phyloP scores from a whole-genome alignment of 78 protist genomes.

The Dictyostelium capitatum region DNA sequence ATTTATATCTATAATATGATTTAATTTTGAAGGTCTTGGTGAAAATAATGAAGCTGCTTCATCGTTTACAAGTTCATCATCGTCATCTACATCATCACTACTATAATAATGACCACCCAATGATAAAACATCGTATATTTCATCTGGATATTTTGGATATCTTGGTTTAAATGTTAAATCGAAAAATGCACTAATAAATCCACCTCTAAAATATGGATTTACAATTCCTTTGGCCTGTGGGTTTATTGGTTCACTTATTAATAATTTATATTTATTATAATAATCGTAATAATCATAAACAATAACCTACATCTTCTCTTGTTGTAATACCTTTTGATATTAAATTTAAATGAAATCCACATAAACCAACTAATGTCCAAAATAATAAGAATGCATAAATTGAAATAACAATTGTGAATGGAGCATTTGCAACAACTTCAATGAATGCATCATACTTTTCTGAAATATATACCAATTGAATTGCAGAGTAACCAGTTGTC shows the following conservation, averaged over 20 bases:
- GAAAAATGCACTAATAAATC: constrained; percentile 7
- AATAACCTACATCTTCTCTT: constrained; percentile 46
- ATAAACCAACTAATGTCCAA: constrained; percentile 64
- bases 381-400: constrained; percentile 53
- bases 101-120: no score
- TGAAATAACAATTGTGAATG: constrained; percentile 11
- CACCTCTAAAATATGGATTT: constrained; percentile 8
- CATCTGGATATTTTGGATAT: not conserved
- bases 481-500: not conserved
- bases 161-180: not conserved
- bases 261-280: not conserved
- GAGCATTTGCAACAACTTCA: constrained; percentile 29
- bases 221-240: not conserved
- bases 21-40: no score
- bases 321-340: constrained; percentile 26
- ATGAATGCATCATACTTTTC: not conserved
- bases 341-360: constrained; percentile 48
- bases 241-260: no score
- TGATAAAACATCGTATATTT: not conserved
- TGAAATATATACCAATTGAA: constrained; percentile 12
- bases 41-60: no score
- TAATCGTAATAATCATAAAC: not conserved
- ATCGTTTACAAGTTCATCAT: no score
- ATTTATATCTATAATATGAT: not conserved
- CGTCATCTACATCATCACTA: no score